Evolutionary conservation across 805 yeast species (phyloP), one percentile per base, ranked within the genome.

Genomic region (Myxozyma mucilagina): DNA sequence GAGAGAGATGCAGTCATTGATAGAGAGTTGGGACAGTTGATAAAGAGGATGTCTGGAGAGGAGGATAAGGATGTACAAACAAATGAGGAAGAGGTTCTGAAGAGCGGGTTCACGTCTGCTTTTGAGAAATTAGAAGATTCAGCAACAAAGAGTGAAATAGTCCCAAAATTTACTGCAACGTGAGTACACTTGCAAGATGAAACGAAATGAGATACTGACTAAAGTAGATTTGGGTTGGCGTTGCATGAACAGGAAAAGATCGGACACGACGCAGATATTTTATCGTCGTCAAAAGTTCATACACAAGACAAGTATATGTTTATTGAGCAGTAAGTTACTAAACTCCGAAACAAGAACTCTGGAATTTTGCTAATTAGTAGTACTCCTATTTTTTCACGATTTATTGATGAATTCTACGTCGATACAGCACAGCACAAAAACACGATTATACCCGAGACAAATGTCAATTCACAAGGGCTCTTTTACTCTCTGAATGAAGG

Each of bases 371-470:
- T 16, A 20, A 14, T 5, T 4, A 43, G 20, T 35, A 53, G 48
- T 31, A 14, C 62, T 5, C 62, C 62, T 13, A 38, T 53, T n/a
- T 53, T 59, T 31, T 47, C 62, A 7, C 58, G 58, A 24, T 56
- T 50, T 41, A 52, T 51, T 18, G 63, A 60, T 32, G 53, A 41
- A 16, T 44, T 50, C 45, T n/a, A 43, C 31, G 36, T 4, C 14
- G 32, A 34, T 16, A 9, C 18, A 34, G 16, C 24, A 5, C 18
- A 18, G 20, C 34, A 45, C 1, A n/a, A 48, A 32, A 45, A 34
- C 31, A 13, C 4, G 10, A 18, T 11, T 3, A 18, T 9, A 34
- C 32, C 13, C 39, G 16, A 10, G 14, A n/a, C n/a, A n/a, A n/a
- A n/a, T n/a, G 36, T 31, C 9, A 43, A 16, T 11, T 31, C 56